A percentile compares a stretch with the other conserved stretches of the same genome.
Conservation (phyloP, 805 yeast genomes). For the Lipomyces anomalus region DNA sequence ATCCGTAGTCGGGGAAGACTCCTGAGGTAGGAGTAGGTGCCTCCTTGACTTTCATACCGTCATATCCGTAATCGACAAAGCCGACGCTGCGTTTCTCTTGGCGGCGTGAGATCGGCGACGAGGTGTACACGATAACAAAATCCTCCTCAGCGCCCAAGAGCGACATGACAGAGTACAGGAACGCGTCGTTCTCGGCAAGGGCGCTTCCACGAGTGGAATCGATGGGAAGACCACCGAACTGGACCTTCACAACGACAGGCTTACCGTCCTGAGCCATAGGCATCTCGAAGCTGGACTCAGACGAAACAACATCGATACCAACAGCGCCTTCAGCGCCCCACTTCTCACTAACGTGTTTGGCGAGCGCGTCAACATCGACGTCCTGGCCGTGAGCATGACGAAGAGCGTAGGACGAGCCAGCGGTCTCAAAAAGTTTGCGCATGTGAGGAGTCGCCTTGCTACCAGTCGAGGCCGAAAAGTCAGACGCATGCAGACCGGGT, state of each 20-base stretch:
- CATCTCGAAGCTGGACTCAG: slow-evolving; percentile 44
- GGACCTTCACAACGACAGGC: slow-evolving; percentile 57
- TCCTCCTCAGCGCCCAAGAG: slow-evolving; percentile 33
- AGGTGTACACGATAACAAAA: slow-evolving; percentile 33
- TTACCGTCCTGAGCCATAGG: slow-evolving; percentile 60
- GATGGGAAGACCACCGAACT: slow-evolving; percentile 47
- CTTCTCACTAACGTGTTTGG: slow-evolving; percentile 39
- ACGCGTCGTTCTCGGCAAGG: slow-evolving; percentile 27
- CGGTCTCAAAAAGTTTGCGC: slow-evolving; percentile 19
- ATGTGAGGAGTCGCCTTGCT: slow-evolving; percentile 23
- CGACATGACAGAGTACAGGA: slow-evolving; percentile 30
- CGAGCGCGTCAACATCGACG: slow-evolving; percentile 42
- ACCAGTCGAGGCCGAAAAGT: slow-evolving; percentile 21
- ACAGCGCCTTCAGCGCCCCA: slow-evolving; percentile 52
- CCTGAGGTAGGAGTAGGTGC: no score
- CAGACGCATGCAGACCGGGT: slow-evolving; percentile 30
- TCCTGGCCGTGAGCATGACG: slow-evolving; percentile 25
- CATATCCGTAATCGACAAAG: no score
- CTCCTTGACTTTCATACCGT: no score
- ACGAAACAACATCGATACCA: slow-evolving; percentile 35
- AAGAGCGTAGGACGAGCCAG: slow-evolving; percentile 23
- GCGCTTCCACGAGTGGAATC: slow-evolving; percentile 23
- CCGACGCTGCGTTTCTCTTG: no score
- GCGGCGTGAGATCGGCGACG: slow-evolving; percentile 29
- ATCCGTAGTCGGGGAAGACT: slow-evolving; percentile 13